These are phyloP conservation scores for Xylogone sp. DNA, from an alignment of 2,329 filamentous ascomycete species.

Conservation along the genomic window DNA sequence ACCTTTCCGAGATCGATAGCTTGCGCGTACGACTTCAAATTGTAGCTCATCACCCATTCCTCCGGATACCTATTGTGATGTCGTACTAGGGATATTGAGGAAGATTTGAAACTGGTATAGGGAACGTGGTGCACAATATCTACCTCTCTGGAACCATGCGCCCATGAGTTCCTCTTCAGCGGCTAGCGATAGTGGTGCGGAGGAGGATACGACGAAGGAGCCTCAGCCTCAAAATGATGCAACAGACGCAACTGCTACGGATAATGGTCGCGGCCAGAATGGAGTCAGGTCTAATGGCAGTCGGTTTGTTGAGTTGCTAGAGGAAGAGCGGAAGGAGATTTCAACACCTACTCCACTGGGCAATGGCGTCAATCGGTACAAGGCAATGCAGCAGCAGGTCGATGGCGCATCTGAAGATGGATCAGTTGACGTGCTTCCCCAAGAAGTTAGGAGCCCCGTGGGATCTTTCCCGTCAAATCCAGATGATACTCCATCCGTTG, in stretches of 20 bases:
- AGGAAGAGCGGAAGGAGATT: conserved; percentile 22
- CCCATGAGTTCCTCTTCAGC: conserved; percentile 66
- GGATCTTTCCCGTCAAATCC: conserved; percentile 69
- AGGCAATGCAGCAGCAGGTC: conserved; percentile 28
- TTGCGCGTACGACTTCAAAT: background rate
- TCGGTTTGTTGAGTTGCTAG: conserved; percentile 21
- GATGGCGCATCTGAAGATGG: conserved; percentile 49
- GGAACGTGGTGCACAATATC: background rate
- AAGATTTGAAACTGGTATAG: background rate
- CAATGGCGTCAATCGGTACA: conserved; percentile 31
- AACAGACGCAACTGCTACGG: conserved; percentile 34
- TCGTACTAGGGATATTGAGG: background rate
- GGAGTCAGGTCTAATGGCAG: conserved; percentile 8
- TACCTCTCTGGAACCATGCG: conserved; percentile 23
- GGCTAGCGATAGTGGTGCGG: conserved; percentile 58
- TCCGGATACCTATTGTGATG: background rate
- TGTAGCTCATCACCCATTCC: background rate
- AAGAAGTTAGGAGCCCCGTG: conserved; percentile 61
- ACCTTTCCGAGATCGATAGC: background rate
- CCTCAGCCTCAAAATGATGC: conserved; percentile 34
- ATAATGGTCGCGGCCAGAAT: conserved; percentile 38
- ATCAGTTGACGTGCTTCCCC: conserved; percentile 49
- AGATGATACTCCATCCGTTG: conserved; percentile 80
- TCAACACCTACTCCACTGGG: conserved; percentile 23
- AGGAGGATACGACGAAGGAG: conserved; percentile 46